Base-by-base conservation (phyloP, 805 yeast species). In the Cyberlindnera euphorbiae region DNA sequence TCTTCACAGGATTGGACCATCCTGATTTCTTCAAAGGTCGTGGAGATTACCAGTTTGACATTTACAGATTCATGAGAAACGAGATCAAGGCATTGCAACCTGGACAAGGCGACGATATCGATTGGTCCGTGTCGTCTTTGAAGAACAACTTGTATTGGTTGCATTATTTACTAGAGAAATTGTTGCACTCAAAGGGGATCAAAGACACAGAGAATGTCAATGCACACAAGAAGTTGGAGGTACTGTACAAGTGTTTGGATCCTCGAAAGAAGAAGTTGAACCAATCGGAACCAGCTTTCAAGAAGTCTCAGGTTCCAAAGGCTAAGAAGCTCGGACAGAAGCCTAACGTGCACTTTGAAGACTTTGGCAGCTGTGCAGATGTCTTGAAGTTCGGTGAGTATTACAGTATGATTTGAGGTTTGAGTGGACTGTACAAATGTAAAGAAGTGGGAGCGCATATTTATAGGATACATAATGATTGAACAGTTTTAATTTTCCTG, bases 81-180 rank as follows among this genome's bases (percentile, higher is more conserved):
- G 53, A 49, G 34, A 13, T 42, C 17, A 42, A 36, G 19, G 22
- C 38, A 27, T 39, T 26, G 30, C 47, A 38, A n/a, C 7, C 7
- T 25, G 26, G 18, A 30, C 36, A 46, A 38, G 4, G 12, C 4
- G 47, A 40, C 22, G 59, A 58, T 13, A 58, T 69, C 32, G 71
- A 70, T 44, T 77, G 83, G 77, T 59, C 73, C 2, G 42, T 47
- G 15, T 60, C 56, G 38, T 59, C 63, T 32, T 72, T 77, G 5
- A 58, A 58, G 24, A 77, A 80, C 19, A 82, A 80, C 48, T 52
- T 80, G 13, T 50, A 72, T 22, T 81, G 89, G 89, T 58, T 81
- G 29, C 79, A 77, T 46, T 79, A 78, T 49, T 40, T 82, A n/a
- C 63, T 69, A 25, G 72, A 71, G 34, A 68, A 71, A 41, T 47